Evolutionary conservation across 345 rosid genomes (phyloP).

Genomic region (Pistacia integerrima): DNA sequence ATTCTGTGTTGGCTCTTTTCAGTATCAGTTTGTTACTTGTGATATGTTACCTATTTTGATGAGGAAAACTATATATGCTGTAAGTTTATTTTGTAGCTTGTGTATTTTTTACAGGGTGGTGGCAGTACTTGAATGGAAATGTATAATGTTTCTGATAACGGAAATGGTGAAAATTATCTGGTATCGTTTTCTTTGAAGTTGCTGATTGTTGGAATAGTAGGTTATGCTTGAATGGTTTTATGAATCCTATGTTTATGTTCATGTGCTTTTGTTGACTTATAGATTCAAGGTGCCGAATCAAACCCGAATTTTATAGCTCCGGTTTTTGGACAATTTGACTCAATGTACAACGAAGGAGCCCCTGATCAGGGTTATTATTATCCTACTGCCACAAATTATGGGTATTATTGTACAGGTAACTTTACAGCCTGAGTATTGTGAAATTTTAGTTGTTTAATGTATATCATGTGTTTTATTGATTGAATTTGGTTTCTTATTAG

Average conservation of each 20-base stretch:
- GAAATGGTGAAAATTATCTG: conserved; percentile 41
- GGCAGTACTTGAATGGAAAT: conserved; percentile 48
- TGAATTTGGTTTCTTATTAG: conserved; percentile 31
- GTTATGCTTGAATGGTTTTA: neutral
- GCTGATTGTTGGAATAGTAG: neutral
- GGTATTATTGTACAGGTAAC: conserved; percentile 92
- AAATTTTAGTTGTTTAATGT: neutral
- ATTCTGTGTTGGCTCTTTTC: neutral
- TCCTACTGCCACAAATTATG: conserved; percentile 73
- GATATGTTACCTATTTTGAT: too few relatives aligned
- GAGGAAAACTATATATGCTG: too few relatives aligned
- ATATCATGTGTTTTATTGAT: conserved; percentile 15
- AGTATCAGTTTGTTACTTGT: neutral
- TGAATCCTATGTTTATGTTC: neutral
- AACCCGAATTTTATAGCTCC: conserved; percentile 41
- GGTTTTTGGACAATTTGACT: conserved; percentile 49
- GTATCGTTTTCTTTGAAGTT: conserved; percentile 16
- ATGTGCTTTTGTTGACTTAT: conserved; percentile 6
- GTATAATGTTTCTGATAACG: conserved; percentile 35
- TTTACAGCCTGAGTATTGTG: neutral
- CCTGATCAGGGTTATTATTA: conserved; percentile 83
- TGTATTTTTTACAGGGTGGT: conserved; percentile 18
- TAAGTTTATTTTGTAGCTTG: neutral
- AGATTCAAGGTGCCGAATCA: conserved; percentile 49
- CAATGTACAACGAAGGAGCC: conserved; percentile 81